These are phyloP conservation scores for Linnemannia elongata DNA, from an alignment of 192 early-diverging fungal species.

Conservation along the genomic window DNA sequence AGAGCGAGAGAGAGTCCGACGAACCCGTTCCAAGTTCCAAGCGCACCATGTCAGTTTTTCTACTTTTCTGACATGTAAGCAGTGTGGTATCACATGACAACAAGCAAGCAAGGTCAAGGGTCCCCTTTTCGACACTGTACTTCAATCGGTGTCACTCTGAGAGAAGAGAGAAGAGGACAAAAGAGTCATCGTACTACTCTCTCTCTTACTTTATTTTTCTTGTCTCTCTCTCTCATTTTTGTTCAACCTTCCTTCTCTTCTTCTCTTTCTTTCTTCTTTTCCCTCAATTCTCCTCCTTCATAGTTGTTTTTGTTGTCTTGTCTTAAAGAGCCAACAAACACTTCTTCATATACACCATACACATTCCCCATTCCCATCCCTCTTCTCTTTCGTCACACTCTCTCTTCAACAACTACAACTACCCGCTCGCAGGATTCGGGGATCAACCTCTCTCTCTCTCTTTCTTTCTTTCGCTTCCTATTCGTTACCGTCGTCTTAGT, in stretches of 20 bases:
- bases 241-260: background rate
- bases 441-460: background rate
- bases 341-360: no score
- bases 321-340: no score
- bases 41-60: background rate
- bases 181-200: background rate
- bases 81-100: background rate
- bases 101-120: no score
- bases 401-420: background rate
- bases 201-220: background rate
- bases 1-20: background rate
- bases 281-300: no score
- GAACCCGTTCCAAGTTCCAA: background rate
- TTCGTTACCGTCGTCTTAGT: background rate
- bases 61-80: background rate
- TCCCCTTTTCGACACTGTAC: no score
- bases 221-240: background rate
- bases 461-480: background rate
- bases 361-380: background rate
- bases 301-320: no score
- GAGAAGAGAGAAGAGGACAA: background rate
- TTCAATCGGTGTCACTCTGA: no score
- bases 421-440: no score
- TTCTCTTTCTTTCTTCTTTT: background rate
- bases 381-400: slow-evolving; percentile 9